Evolutionary conservation across 495 filamentous ascomycete genomes (phyloP).

Genomic region (Podospora australis): DNA sequence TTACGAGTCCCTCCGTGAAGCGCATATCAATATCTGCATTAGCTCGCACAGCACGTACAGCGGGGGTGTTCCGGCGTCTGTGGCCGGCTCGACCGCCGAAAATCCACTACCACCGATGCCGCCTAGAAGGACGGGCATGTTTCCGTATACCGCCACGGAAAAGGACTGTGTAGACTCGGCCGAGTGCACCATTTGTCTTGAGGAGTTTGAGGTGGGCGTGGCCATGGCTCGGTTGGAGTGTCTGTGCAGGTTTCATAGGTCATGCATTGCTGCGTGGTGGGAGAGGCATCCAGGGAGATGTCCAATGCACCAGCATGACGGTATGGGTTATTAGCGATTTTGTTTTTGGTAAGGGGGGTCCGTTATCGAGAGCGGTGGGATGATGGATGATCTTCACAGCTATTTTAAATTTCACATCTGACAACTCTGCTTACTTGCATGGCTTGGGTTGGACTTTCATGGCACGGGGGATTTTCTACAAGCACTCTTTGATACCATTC

Average conservation of each 20-base stretch:
- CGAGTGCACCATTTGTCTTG: conserved; percentile 94
- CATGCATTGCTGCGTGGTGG: conserved; percentile 56
- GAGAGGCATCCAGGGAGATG: conserved; percentile 45
- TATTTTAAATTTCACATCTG: no score
- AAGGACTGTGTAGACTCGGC: conserved; percentile 80
- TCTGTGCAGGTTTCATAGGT: conserved; percentile 83
- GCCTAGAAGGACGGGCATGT: conserved; percentile 42
- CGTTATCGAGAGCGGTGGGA: no score
- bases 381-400: no score
- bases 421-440: no score
- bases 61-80: conserved; percentile 9
- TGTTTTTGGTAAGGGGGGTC: no score
- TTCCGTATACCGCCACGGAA: conserved; percentile 72
- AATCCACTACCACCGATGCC: conserved; percentile 22
- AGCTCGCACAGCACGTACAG: conserved; percentile 39
- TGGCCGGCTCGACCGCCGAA: conserved; percentile 5
- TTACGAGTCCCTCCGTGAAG: conserved; percentile 58
- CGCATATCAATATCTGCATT: conserved; percentile 76
- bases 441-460: no score
- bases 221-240: conserved; percentile 83
- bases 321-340: conserved; percentile 34
- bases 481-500: no score
- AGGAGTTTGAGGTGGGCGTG: conserved; percentile 85
- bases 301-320: conserved; percentile 50
- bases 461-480: no score